Percentiles rank a stretch among this genome's conserved stretches.
These are phyloP conservation scores for Dactylellina drechsleri DNA, from an alignment of 2,329 filamentous ascomycete species.

Conservation along the genomic window DNA sequence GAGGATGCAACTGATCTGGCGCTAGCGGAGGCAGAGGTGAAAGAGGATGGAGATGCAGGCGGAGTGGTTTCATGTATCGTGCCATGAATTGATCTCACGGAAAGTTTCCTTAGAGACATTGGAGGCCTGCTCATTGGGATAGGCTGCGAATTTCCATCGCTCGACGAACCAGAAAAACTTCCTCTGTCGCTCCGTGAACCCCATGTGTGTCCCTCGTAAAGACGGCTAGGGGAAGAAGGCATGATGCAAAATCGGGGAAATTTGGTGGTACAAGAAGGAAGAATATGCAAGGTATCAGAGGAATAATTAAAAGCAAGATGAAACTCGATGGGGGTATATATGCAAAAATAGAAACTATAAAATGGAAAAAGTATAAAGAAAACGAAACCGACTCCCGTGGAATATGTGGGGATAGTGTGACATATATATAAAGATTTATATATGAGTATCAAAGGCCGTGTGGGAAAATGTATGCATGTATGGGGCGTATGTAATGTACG, in stretches of 20 bases:
- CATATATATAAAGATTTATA: constrained; percentile 28
- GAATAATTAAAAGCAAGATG: not conserved
- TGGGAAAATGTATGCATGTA: constrained; percentile 8
- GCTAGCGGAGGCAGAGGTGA: constrained; percentile 45
- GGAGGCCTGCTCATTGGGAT: constrained; percentile 48
- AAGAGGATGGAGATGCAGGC: constrained; percentile 51
- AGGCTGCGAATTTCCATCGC: constrained; percentile 41
- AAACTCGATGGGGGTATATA: constrained; percentile 23
- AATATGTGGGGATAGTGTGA: constrained; percentile 9
- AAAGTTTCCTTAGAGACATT: constrained; percentile 53
- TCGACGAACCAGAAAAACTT: constrained; percentile 44
- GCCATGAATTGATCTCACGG: constrained; percentile 51
- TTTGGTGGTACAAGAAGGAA: constrained; percentile 5
- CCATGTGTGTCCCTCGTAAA: constrained; percentile 41
- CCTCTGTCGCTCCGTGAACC: constrained; percentile 51
- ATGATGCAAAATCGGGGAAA: constrained; percentile 10
- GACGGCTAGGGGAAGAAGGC: constrained; percentile 33
- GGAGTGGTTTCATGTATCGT: constrained; percentile 53
- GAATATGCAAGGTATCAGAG: constrained; percentile 10
- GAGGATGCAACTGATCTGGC: constrained; percentile 46
- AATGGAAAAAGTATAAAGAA: constrained; percentile 11
- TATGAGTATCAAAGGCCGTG: constrained; percentile 1
- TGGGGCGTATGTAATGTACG: too few species aligned
- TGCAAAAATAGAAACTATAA: not conserved
- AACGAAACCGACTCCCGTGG: not conserved